A percentile compares a stretch with the other conserved stretches of the same genome.
Conservation (phyloP, 2,329 filamentous ascomycete species). For the Arthrobotrys entomopaga region DNA sequence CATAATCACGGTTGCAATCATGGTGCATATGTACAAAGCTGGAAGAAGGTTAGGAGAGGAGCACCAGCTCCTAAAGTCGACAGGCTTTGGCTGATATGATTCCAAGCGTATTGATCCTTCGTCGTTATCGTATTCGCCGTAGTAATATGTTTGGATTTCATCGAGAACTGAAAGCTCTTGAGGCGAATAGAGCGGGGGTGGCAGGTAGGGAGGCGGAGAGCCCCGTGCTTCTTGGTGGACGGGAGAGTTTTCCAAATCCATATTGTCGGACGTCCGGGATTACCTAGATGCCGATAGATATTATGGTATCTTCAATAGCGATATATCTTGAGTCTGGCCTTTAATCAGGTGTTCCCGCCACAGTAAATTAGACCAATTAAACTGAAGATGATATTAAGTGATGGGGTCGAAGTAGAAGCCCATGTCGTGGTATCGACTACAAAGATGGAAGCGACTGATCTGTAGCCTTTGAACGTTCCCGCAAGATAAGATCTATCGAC, state of each 20-base stretch:
- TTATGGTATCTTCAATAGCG: no score
- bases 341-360: no score
- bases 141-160: slow-evolving; percentile 2
- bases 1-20: background rate
- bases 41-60: background rate
- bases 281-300: no score
- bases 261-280: no score
- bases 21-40: slow-evolving; percentile 10
- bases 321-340: no score
- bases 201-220: background rate
- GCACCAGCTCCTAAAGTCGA: background rate
- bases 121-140: background rate
- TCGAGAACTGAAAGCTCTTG: background rate
- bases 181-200: background rate
- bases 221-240: background rate
- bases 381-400: no score
- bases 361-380: no score
- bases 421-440: no score
- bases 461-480: background rate
- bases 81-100: background rate
- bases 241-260: background rate
- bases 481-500: background rate
- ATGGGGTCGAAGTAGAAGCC: no score
- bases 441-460: background rate
- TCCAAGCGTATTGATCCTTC: slow-evolving; percentile 2